These are phyloP conservation scores for Xylaria sp. DNA, from an alignment of 2,329 filamentous ascomycete species.

Conservation along the genomic window DNA sequence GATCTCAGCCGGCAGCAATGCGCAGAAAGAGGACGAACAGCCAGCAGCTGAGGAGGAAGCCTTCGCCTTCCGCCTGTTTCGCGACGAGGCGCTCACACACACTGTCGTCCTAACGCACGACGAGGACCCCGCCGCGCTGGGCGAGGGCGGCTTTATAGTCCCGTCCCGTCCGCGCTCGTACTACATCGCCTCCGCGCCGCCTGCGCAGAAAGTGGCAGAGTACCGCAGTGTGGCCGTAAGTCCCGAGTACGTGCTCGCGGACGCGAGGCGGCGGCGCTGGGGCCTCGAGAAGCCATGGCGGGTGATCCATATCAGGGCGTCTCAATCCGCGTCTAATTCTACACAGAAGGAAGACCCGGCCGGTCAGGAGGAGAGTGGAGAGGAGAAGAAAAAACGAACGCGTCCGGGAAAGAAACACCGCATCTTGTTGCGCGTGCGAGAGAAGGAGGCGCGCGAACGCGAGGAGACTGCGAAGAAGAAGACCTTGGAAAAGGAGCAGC, in stretches of 20 bases:
- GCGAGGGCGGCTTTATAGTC: slow-evolving; percentile 55
- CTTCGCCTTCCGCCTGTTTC: slow-evolving; percentile 70
- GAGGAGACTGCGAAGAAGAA: slow-evolving; percentile 55
- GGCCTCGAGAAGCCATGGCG: slow-evolving; percentile 71
- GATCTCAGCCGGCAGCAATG: neutral
- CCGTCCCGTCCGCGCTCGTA: slow-evolving; percentile 58
- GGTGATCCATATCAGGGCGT: slow-evolving; percentile 58
- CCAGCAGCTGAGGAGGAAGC: slow-evolving; percentile 53
- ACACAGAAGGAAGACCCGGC: slow-evolving; percentile 26
- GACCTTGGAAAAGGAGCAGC: slow-evolving; percentile 63
- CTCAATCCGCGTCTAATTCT: neutral
- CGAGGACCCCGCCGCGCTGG: slow-evolving; percentile 52
- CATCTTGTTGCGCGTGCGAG: slow-evolving; percentile 61
- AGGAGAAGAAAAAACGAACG: slow-evolving; percentile 49
- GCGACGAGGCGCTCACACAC: slow-evolving; percentile 56
- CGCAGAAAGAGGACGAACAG: slow-evolving; percentile 29
- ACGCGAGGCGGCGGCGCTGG: slow-evolving; percentile 61
- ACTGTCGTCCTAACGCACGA: slow-evolving; percentile 64
- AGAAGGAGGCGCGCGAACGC: slow-evolving; percentile 56
- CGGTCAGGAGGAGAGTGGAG: neutral
- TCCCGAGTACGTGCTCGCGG: slow-evolving; percentile 61
- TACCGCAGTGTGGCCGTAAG: slow-evolving; percentile 62
- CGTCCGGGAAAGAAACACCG: slow-evolving; percentile 68
- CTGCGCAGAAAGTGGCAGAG: slow-evolving; percentile 52
- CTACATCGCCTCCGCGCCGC: slow-evolving; percentile 59